Percentiles rank a stretch among this genome's conserved stretches.
These are phyloP conservation scores for Komagataella pseudopastoris DNA, from an alignment of 805 yeast species.

Conservation along the genomic window DNA sequence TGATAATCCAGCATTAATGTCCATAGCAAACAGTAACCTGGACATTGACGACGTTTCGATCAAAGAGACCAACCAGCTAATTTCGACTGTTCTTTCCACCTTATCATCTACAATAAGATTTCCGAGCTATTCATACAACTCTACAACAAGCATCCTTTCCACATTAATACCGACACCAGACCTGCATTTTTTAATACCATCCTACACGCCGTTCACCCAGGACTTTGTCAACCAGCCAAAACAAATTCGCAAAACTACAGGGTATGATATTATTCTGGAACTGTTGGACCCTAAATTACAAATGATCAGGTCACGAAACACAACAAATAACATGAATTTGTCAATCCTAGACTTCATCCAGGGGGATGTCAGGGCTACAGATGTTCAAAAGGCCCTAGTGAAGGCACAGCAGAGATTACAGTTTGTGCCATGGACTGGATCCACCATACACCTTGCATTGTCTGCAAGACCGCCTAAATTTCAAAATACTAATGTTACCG, in stretches of 20 bases:
- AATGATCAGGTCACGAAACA: conserved; percentile 42
- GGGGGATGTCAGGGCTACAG: conserved; percentile 56
- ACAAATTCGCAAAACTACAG: conserved; percentile 56
- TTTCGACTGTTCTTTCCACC: conserved; percentile 74
- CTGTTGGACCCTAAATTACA: conserved; percentile 65
- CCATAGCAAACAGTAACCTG: conserved; percentile 53
- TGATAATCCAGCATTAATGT: conserved; percentile 75
- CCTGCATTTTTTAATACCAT: conserved; percentile 59
- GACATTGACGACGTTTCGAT: conserved; percentile 50
- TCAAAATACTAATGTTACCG: conserved; percentile 40
- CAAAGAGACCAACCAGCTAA: conserved; percentile 71
- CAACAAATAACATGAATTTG: conserved; percentile 35
- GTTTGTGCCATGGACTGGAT: conserved; percentile 80
- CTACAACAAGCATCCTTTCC: conserved; percentile 68
- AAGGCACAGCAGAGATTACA: conserved; percentile 54
- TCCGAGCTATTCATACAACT: conserved; percentile 85
- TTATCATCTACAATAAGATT: conserved; percentile 80
- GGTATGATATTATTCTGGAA: conserved; percentile 77
- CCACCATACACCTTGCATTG: conserved; percentile 64
- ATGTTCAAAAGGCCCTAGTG: conserved; percentile 52
- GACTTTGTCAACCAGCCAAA: conserved; percentile 44
- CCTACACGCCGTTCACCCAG: conserved; percentile 66
- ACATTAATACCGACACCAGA: conserved; percentile 80
- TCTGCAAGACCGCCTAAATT: conserved; percentile 60
- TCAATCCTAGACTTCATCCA: conserved; percentile 53